Base-by-base conservation (phyloP, 306 rosid species). In the Cyclanthera cordifolia region DNA sequence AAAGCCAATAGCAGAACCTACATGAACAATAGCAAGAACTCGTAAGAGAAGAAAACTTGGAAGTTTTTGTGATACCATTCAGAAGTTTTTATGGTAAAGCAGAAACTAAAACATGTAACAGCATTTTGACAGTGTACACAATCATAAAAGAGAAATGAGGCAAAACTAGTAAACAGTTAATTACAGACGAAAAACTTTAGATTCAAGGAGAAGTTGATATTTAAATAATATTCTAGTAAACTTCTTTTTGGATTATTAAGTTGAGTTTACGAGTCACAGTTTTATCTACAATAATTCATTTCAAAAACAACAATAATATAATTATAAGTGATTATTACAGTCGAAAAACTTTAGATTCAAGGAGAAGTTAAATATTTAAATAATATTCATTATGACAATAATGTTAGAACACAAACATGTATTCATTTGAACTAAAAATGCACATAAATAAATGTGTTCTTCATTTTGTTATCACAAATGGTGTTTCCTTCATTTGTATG, bases 1-100 rank as follows among this genome's bases (percentile, higher is more conserved):
- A 79, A 94, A 94, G 73, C 99, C 99, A 79, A 94, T 84, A 37
- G 99, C 99, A 75, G 97, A 82, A 78, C 99, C 99, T 93, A 73
- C 58, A 79, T 14, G 54, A 55, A 0, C 9, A 69, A 21, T 67
- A 16, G 5, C 20, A 28, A 41, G 23, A 45, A 46, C 19, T 15
- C 54, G 23, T 66, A 23, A 24, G 55, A 17, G 25, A 24, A 43
- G 15, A 43, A 43, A 14, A 25, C 11, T 55, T 27, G 61, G 59
- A 55, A 55, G 46, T 7, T 6, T 30, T 58, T 45, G 23, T 58
- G 45, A 58, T 30, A 30, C 46, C 65, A 8, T 16, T 57, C 45
- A 57, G 1, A 57, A 58, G 24, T 16, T 16, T 1, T 16, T 30
- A 30, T 32, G 10, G 1, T 56, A 15, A 56, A 58, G 24, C 66